phyloP scores from a whole-genome alignment of 106 monocot genomes.

The Apostasia ramifera region DNA sequence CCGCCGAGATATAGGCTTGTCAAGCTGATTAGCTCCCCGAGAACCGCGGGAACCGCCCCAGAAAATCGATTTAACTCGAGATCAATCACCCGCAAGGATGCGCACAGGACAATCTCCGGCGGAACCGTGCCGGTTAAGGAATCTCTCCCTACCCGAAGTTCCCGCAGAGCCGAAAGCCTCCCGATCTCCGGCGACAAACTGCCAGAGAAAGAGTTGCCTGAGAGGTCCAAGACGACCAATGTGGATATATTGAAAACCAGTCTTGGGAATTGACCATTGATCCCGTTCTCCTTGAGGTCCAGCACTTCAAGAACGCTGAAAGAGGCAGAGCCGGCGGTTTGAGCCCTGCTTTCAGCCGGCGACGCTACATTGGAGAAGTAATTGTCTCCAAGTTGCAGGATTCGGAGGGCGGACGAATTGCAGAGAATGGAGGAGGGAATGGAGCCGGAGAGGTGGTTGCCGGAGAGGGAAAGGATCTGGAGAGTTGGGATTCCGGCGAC shows the following conservation, averaged over 20 bases:
- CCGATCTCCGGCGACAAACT: constrained; percentile 53
- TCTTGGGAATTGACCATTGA: constrained; percentile 42
- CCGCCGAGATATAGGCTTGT: constrained; percentile 66
- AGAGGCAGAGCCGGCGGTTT: neutral
- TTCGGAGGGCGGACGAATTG: constrained; percentile 28
- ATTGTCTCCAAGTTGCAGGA: constrained; percentile 60
- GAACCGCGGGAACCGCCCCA: constrained; percentile 46
- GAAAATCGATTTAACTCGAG: constrained; percentile 46
- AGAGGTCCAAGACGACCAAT: constrained; percentile 59
- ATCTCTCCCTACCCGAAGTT: constrained; percentile 68
- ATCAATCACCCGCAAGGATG: constrained; percentile 46
- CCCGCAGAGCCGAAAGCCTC: constrained; percentile 35
- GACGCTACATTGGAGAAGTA: constrained; percentile 34
- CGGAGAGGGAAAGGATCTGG: constrained; percentile 43
- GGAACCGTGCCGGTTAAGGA: constrained; percentile 52
- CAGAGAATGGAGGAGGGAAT: constrained; percentile 35
- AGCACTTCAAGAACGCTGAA: constrained; percentile 40
- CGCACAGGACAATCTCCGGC: constrained; percentile 38
- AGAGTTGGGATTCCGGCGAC: constrained; percentile 37
- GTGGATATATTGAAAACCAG: constrained; percentile 37
- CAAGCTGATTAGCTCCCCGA: constrained; percentile 47
- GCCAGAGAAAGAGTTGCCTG: constrained; percentile 80
- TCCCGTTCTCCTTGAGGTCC: constrained; percentile 50
- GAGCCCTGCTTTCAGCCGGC: neutral
- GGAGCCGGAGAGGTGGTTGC: constrained; percentile 55